Conservation (phyloP, 495 filamentous ascomycete genomes). For the Penicillium verhagenii region DNA sequence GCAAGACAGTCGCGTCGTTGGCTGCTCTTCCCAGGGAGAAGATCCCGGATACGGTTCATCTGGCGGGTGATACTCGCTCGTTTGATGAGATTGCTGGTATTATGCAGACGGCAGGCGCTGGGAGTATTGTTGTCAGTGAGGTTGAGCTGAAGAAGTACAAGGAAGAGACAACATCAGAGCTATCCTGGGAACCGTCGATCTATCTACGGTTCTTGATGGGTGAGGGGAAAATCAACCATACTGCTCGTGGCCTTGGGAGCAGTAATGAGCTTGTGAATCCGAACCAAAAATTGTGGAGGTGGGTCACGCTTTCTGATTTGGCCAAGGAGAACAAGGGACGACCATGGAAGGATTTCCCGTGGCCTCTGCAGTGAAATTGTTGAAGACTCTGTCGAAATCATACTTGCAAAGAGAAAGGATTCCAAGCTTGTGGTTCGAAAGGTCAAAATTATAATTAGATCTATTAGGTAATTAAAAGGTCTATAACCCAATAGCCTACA, state of each 20-base stretch:
- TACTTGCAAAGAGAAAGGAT: too few species aligned
- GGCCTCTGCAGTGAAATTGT: constrained; percentile 15
- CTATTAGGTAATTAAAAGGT: too few species aligned
- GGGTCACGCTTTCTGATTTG: constrained; percentile 21
- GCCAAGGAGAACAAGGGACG: constrained; percentile 12
- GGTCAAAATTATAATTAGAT: too few species aligned
- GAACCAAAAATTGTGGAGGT: constrained; percentile 16
- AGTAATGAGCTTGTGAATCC: constrained; percentile 14
- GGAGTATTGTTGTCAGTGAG: constrained; percentile 17
- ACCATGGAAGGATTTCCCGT: constrained; percentile 21
- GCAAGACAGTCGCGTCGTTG: constrained; percentile 18
- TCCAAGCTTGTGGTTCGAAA: too few species aligned
- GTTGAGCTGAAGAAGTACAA: background rate
- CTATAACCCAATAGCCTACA: too few species aligned
- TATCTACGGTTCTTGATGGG: constrained; percentile 29
- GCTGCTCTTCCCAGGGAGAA: constrained; percentile 5
- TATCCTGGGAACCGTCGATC: constrained; percentile 17
- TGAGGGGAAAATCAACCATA: constrained; percentile 23
- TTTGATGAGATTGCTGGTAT: constrained; percentile 19
- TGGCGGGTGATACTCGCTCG: constrained; percentile 22
- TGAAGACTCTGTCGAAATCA: too few species aligned
- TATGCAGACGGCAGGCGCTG: constrained; percentile 22
- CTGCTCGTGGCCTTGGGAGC: constrained; percentile 12
- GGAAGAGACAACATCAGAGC: constrained; percentile 5
- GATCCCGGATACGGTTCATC: constrained; percentile 21